These are phyloP conservation scores for Diaporthe citriasiana DNA, from an alignment of 2,329 filamentous ascomycete genomes.

Conservation along the genomic window DNA sequence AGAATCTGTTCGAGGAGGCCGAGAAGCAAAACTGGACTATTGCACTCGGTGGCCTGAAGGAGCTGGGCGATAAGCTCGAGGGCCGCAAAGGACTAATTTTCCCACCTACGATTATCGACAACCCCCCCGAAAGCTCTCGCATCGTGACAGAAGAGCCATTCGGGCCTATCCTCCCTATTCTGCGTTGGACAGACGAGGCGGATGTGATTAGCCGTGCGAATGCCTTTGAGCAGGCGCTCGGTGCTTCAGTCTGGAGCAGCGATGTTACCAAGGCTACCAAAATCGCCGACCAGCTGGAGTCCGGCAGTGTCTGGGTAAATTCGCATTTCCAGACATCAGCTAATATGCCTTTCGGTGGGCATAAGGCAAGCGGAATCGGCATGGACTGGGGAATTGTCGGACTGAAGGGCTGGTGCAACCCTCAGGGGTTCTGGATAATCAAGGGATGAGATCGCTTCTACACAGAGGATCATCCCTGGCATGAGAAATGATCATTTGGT, in stretches of 20 bases:
- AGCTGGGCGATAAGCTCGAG: slow-evolving; percentile 34
- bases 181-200: slow-evolving; percentile 59
- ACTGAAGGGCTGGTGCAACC: slow-evolving; percentile 52
- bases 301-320: slow-evolving; percentile 69
- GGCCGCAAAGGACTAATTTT: slow-evolving; percentile 65
- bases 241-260: slow-evolving; percentile 65
- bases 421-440: slow-evolving; percentile 40
- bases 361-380: slow-evolving; percentile 65
- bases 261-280: slow-evolving; percentile 61
- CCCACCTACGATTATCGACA: slow-evolving; percentile 70
- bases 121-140: slow-evolving; percentile 67
- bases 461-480: not conserved
- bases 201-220: slow-evolving; percentile 63
- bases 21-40: slow-evolving; percentile 62
- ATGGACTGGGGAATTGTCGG: slow-evolving; percentile 59
- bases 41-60: slow-evolving; percentile 58
- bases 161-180: slow-evolving; percentile 59
- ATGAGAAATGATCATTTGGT: not conserved
- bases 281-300: slow-evolving; percentile 62
- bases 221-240: slow-evolving; percentile 64
- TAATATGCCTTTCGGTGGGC: slow-evolving; percentile 61
- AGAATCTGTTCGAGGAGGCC: slow-evolving; percentile 64
- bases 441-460: slow-evolving; percentile 15
- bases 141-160: slow-evolving; percentile 70
- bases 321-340: slow-evolving; percentile 53